Percentiles rank a stretch among this genome's conserved stretches.
Conservation (phyloP, 192 early-diverging fungal genomes). For the Obelidium mucronatum region DNA sequence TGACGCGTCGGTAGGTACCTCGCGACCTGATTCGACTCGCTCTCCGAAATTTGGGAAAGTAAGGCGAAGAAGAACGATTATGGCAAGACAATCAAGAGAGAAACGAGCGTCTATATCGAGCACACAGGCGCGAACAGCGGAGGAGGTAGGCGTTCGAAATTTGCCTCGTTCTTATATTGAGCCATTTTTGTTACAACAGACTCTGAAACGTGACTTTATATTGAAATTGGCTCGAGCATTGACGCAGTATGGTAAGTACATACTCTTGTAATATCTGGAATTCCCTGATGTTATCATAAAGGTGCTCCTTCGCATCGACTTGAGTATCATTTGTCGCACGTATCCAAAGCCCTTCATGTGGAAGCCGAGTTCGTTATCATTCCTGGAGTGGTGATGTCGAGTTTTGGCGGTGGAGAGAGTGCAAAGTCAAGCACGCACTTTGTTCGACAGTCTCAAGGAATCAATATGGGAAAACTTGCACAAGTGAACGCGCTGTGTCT, state of each 20-base stretch:
- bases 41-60: not conserved
- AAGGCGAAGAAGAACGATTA: not conserved
- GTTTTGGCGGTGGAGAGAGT: constrained; percentile 38
- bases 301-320: constrained; percentile 55
- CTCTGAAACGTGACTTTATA: constrained; percentile 49
- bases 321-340: constrained; percentile 47
- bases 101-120: not conserved
- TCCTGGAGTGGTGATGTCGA: constrained; percentile 48
- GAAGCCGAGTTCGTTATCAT: constrained; percentile 47
- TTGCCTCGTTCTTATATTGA: not conserved
- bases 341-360: constrained; percentile 46
- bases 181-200: not conserved
- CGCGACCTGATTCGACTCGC: not conserved
- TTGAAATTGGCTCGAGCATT: constrained; percentile 50
- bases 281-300: no score
- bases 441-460: constrained; percentile 45
- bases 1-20: not conserved
- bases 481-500: constrained; percentile 53
- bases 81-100: constrained; percentile 4
- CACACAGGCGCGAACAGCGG: not conserved
- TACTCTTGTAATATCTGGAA: no score
- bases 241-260: constrained; percentile 49
- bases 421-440: constrained; percentile 44
- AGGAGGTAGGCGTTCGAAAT: not conserved
- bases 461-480: constrained; percentile 54